Conservation (phyloP, 164 flowering plant genomes). For the Stephania yunnanensis region DNA sequence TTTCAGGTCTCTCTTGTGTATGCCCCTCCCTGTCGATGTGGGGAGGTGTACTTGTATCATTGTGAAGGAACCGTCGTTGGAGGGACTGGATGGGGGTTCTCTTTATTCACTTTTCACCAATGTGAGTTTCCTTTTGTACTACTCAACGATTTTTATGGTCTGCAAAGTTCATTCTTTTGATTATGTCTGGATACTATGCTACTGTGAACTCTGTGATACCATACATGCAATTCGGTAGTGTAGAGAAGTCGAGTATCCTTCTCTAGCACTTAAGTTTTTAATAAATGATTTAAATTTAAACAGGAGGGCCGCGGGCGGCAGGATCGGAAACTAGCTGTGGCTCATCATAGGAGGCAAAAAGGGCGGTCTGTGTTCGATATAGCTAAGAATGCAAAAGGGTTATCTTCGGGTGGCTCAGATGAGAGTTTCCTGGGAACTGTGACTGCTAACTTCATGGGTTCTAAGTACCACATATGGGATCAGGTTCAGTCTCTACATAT, state of each 20-base stretch:
- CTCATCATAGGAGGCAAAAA: slow-evolving; percentile 53
- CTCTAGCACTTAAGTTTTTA: neutral
- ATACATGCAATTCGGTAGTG: too few species aligned
- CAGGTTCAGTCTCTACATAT: slow-evolving; percentile 41
- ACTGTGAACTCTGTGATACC: too few species aligned
- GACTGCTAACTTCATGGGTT: slow-evolving; percentile 75
- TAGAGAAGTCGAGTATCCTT: neutral
- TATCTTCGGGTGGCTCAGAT: slow-evolving; percentile 41
- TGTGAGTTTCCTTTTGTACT: slow-evolving; percentile 35
- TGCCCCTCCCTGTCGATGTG: slow-evolving; percentile 82
- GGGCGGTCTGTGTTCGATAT: slow-evolving; percentile 68
- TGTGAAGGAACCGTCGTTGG: slow-evolving; percentile 55
- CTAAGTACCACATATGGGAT: slow-evolving; percentile 77
- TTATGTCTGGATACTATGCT: too few species aligned
- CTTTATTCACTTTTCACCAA: slow-evolving; percentile 73
- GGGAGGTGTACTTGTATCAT: slow-evolving; percentile 90
- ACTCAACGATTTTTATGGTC: too few species aligned
- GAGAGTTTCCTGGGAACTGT: slow-evolving; percentile 64
- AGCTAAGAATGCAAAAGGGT: slow-evolving; percentile 62
- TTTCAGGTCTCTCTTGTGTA: slow-evolving; percentile 72
- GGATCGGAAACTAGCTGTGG: slow-evolving; percentile 81
- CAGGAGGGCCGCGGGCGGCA: slow-evolving; percentile 92
- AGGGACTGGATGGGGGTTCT: slow-evolving; percentile 50
- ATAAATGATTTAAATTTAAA: neutral
- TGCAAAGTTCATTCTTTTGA: too few species aligned